Evolutionary conservation across 345 rosid species (phyloP).

Genomic region (Eucalyptus melliodora): DNA sequence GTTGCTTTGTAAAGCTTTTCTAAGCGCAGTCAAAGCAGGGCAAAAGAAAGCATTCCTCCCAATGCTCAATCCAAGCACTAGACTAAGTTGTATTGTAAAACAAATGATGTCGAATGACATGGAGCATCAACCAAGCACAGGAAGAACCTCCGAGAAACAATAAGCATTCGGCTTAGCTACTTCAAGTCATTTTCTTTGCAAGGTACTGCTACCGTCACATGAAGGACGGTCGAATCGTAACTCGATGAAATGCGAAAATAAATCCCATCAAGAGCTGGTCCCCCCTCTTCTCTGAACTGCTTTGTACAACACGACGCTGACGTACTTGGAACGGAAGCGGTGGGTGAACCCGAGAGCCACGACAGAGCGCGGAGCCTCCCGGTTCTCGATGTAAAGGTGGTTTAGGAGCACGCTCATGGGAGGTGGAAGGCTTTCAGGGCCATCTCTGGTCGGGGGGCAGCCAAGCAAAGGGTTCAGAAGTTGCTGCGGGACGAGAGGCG

Average conservation of each 20-base stretch:
- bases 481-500: constrained; percentile 76
- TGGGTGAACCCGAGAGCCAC: constrained; percentile 95
- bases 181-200: neutral
- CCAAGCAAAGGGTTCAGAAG: constrained; percentile 55
- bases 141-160: neutral
- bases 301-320: constrained; percentile 90
- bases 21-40: neutral
- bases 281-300: constrained; percentile 68
- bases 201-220: neutral
- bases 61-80: neutral
- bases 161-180: neutral
- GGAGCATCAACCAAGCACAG: neutral
- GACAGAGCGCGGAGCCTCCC: constrained; percentile 75
- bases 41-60: neutral
- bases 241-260: neutral
- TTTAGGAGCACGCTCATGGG: constrained; percentile 71
- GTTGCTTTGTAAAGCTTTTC: neutral
- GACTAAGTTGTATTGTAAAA: neutral
- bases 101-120: neutral
- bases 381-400: constrained; percentile 86
- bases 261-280: constrained; percentile 17
- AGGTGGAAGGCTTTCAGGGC: constrained; percentile 25
- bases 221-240: neutral
- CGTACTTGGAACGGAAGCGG: constrained; percentile 78
- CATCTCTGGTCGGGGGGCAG: constrained; percentile 32